Base-by-base conservation (phyloP, 2,329 filamentous ascomycete genomes). In the Magnaporthiopsis incrustans region DNA sequence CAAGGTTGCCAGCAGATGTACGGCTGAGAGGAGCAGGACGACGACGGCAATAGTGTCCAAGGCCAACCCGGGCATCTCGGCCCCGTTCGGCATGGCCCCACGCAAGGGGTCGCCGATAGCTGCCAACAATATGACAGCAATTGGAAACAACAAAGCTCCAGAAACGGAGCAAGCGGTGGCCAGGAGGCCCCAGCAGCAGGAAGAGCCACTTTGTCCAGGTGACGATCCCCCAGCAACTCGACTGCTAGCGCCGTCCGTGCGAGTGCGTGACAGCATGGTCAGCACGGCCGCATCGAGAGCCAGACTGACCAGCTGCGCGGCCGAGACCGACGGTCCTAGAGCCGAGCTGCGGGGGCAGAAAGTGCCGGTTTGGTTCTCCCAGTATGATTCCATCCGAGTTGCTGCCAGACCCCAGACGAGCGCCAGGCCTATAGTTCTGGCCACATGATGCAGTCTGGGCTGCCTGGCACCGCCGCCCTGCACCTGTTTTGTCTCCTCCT, bases 271-370 rank as follows among this genome's bases (percentile, higher is more conserved):
- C 22, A n/a, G 58, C 11, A 60, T 60, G 10, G 26, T 35, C 3
- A 59, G 11, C 8, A 63, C 35, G n/a, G 33, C 62, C 5, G 62
- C 62, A 30, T 63, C 62, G n/a, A 63, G n/a, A 14, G 35, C 35
- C 57, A 63, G 18, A 12, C 62, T 38, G 56, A 58, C 5, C 15
- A 38, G n/a, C 33, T 63, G 61, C 12, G 61, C 27, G 3, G 30
- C 32, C 35, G 61, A 53, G 35, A 58, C 56, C 4, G n/a, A 25
- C 27, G 35, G 53, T 33, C 56, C 61, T n/a, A 63, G 15, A 8
- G 26, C 25, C 12, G 26, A 35, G 4, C 61, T 33, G 27, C 30
- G 50, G 53, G 61, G 61, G 27, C 61, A 63, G 50, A 63, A 57
- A 50, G 35, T 53, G 18, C 50, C 53, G 4, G 61, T 26, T 14